These are phyloP conservation scores for Oehlia diaphana DNA, from an alignment of 192 early-diverging fungal genomes.

Conservation along the genomic window DNA sequence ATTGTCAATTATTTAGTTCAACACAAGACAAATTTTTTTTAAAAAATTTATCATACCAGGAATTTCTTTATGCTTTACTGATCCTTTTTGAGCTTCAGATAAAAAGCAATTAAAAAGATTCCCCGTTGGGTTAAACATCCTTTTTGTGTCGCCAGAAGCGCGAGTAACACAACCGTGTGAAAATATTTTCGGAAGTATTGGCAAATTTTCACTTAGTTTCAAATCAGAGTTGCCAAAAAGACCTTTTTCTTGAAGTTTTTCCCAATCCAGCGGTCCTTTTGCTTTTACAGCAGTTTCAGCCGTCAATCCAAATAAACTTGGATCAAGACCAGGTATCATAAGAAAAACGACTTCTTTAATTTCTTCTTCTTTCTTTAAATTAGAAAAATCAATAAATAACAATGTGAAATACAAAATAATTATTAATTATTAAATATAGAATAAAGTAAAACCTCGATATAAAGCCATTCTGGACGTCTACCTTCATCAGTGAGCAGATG, in stretches of 20 bases:
- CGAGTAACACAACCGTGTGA: slow-evolving; percentile 1
- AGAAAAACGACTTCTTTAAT: slow-evolving; percentile 4
- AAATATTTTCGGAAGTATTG: background rate
- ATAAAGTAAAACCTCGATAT: background rate
- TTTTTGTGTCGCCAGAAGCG: background rate
- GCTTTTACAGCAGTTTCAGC: background rate
- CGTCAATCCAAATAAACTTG: background rate
- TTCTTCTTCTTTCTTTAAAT: background rate
- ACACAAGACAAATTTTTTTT: background rate
- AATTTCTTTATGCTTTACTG: background rate
- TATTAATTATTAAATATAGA: background rate
- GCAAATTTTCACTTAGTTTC: background rate
- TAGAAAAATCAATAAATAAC: background rate
- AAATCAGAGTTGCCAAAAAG: background rate
- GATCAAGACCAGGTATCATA: background rate
- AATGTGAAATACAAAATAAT: background rate
- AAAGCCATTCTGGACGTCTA: background rate
- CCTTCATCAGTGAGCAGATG: background rate
- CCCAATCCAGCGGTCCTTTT: background rate
- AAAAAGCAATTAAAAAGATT: background rate
- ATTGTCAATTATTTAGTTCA: background rate
- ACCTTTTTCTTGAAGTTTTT: background rate
- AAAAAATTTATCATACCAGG: background rate
- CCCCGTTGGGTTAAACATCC: background rate
- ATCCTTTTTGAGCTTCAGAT: background rate